Evolutionary conservation across 2,329 filamentous ascomycete species (phyloP).

Genomic region (Aspergillus sojae): DNA sequence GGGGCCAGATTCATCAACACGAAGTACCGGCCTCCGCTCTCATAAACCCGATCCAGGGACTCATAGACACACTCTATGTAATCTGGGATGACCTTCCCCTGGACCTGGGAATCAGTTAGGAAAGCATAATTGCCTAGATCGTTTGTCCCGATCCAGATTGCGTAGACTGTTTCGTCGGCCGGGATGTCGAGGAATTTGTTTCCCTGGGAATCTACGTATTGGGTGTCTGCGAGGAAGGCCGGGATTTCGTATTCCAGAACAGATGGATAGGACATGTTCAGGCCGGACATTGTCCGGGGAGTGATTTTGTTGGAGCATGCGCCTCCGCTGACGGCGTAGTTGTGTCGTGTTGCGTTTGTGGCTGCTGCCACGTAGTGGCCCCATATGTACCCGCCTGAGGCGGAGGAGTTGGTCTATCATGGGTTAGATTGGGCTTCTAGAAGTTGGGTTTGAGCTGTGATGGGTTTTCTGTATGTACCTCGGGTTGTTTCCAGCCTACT

Average conservation of each 20-base stretch:
- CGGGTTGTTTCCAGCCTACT: constrained; percentile 57
- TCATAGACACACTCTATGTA: constrained; percentile 71
- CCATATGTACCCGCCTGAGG: constrained; percentile 70
- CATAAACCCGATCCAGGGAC: constrained; percentile 65
- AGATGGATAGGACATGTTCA: constrained; percentile 41
- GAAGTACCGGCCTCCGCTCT: constrained; percentile 68
- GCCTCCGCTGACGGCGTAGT: constrained; percentile 74
- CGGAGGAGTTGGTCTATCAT: constrained; percentile 52
- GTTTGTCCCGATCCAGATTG: constrained; percentile 81
- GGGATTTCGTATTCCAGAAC: constrained; percentile 60
- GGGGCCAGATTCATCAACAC: constrained; percentile 72
- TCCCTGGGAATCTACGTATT: constrained; percentile 19
- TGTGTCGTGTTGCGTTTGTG: constrained; percentile 54
- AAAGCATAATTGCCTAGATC: constrained; percentile 70
- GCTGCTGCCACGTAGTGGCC: constrained; percentile 65
- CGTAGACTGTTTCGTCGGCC: constrained; percentile 67
- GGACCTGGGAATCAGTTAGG: constrained; percentile 64
- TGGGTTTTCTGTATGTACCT: constrained; percentile 33
- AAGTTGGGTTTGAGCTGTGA: background rate
- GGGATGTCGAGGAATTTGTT: constrained; percentile 44
- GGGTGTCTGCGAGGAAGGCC: constrained; percentile 33
- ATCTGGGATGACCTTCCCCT: constrained; percentile 62
- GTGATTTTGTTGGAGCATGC: constrained; percentile 72
- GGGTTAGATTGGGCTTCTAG: background rate
- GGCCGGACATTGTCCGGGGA: constrained; percentile 52